A percentile compares a stretch with the other conserved stretches of the same genome.
Conservation (phyloP, 192 early-diverging fungal species). For the Coemansia umbellata region DNA sequence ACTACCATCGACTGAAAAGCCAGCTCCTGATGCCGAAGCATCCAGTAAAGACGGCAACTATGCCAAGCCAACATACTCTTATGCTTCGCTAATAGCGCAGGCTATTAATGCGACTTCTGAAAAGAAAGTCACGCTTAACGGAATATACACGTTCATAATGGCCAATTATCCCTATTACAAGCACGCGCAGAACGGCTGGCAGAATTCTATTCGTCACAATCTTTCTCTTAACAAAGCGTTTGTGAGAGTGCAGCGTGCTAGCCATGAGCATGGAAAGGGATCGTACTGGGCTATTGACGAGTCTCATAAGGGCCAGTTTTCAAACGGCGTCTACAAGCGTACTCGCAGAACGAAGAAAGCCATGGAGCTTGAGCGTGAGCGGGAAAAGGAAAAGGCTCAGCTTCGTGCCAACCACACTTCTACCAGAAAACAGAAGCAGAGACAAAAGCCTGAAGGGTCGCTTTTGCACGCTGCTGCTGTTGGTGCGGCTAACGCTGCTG, state of each 20-base stretch:
- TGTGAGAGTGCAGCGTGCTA: conserved; percentile 79
- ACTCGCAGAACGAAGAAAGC: conserved; percentile 54
- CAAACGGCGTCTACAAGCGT: conserved; percentile 69
- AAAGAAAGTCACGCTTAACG: conserved; percentile 78
- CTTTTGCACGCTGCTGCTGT: too few relatives aligned
- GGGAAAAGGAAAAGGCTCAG: conserved; percentile 1
- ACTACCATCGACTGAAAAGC: conserved; percentile 39
- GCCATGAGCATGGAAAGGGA: conserved; percentile 88
- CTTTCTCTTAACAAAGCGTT: conserved; percentile 94
- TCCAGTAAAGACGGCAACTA: neutral
- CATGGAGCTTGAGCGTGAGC: conserved; percentile 46
- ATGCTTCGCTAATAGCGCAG: conserved; percentile 84
- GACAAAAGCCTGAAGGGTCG: neutral
- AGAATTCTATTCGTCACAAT: conserved; percentile 97
- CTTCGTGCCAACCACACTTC: neutral
- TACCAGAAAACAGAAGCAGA: too few relatives aligned
- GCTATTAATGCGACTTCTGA: conserved; percentile 75
- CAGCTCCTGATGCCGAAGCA: conserved; percentile 1
- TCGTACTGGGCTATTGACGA: conserved; percentile 92
- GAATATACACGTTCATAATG: conserved; percentile 83
- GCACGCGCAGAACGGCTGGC: conserved; percentile 86
- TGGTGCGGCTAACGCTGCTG: neutral
- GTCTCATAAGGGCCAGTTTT: conserved; percentile 60
- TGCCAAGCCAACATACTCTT: conserved; percentile 80
- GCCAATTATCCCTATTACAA: conserved; percentile 83